Evolutionary conservation across 129 eudicot genomes (phyloP).

Genomic region (Rutidosis leptorrhynchoides): DNA sequence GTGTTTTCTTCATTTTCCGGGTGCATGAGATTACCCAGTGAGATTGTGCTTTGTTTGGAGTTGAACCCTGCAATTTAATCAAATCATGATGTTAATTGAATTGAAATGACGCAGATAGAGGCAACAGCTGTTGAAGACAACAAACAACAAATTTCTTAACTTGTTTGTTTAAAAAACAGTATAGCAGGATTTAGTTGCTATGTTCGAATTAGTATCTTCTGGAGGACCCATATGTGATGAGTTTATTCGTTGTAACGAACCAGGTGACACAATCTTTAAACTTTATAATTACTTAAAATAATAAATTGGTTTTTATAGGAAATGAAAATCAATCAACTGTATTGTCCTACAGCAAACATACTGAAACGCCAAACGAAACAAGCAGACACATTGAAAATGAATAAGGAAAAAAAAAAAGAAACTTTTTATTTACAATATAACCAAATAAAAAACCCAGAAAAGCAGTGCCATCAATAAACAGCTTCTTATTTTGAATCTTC

Average conservation of each 20-base stretch:
- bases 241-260: background rate
- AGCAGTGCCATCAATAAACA: conserved; percentile 26
- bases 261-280: background rate
- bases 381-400: conserved; percentile 33
- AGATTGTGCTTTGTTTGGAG: too few species aligned
- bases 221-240: background rate
- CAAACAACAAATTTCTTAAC: too few species aligned
- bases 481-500: conserved; percentile 34
- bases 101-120: too few species aligned
- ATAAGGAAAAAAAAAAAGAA: background rate
- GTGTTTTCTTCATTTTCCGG: too few species aligned
- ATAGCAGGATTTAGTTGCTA: too few species aligned
- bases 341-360: conserved; percentile 24
- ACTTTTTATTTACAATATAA: conserved; percentile 25
- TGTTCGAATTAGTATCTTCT: background rate
- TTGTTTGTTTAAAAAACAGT: too few species aligned
- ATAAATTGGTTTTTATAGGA: conserved; percentile 14
- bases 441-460: conserved; percentile 21
- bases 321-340: conserved; percentile 25
- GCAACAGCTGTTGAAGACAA: too few species aligned
- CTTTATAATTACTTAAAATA: conserved; percentile 14
- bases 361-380: conserved; percentile 26
- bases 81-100: too few species aligned
- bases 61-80: too few species aligned
- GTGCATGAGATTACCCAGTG: too few species aligned